A percentile compares a stretch with the other conserved stretches of the same genome.
Evolutionary conservation across 441 rosid genomes (phyloP).

Genomic region (Geranium incanum): DNA sequence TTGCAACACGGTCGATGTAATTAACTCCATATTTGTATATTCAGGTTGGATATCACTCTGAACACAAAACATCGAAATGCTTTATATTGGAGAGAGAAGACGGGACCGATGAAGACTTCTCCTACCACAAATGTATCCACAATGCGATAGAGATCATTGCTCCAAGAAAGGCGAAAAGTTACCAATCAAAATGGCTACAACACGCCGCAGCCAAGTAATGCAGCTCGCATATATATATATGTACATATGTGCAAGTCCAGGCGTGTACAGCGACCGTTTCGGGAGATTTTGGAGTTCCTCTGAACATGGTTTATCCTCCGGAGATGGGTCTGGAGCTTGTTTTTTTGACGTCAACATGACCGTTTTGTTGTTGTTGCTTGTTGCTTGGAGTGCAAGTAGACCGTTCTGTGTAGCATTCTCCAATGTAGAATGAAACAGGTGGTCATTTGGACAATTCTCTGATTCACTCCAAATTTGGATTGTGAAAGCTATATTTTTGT

Average conservation of each 20-base stretch:
- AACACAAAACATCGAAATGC: slow-evolving; percentile 49
- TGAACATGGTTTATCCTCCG: too few relatives aligned
- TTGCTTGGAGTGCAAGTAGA: too few relatives aligned
- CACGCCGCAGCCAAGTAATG: slow-evolving; percentile 4
- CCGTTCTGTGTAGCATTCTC: too few relatives aligned
- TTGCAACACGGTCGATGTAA: too few relatives aligned
- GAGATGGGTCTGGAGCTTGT: neutral
- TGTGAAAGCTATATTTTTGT: too few relatives aligned
- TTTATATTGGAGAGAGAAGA: slow-evolving; percentile 64
- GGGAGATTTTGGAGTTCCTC: too few relatives aligned
- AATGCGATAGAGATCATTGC: slow-evolving; percentile 72
- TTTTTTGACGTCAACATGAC: neutral
- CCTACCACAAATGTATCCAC: slow-evolving; percentile 69
- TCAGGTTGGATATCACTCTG: slow-evolving; percentile 63
- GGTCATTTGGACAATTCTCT: too few relatives aligned
- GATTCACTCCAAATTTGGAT: too few relatives aligned
- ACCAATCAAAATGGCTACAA: slow-evolving; percentile 35
- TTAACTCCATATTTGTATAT: too few relatives aligned
- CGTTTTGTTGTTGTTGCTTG: too few relatives aligned
- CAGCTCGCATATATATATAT: neutral
- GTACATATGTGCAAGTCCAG: slow-evolving; percentile 12
- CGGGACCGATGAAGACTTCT: slow-evolving; percentile 69
- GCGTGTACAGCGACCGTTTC: neutral
- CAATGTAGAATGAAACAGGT: too few relatives aligned
- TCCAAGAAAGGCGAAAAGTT: slow-evolving; percentile 44